phyloP scores from a whole-genome alignment of 164 flowering plant species.

The Umbellularia californica region DNA sequence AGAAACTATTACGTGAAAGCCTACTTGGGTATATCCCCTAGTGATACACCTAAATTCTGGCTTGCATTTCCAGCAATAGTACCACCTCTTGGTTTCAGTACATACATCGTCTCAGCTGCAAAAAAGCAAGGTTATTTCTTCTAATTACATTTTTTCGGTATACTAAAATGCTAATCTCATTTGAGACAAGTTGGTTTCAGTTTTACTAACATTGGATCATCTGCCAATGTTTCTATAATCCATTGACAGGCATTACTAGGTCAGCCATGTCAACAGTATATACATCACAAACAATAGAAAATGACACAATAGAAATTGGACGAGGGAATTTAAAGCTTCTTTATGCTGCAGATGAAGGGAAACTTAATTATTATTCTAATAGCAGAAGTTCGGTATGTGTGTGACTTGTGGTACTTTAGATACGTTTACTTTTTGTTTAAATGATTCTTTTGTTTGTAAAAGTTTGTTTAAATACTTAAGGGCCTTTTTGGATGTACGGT shows the following conservation, averaged over 20 bases:
- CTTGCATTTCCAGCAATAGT: constrained; percentile 76
- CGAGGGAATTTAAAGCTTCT: constrained; percentile 71
- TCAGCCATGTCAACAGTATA: constrained; percentile 36
- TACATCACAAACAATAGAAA: constrained; percentile 28
- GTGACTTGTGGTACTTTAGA: background rate
- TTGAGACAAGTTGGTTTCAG: background rate
- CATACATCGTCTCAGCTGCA: constrained; percentile 51
- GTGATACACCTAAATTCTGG: constrained; percentile 59
- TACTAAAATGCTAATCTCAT: background rate
- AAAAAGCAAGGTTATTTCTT: constrained; percentile 41
- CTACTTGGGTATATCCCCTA: constrained; percentile 51
- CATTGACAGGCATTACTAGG: constrained; percentile 35
- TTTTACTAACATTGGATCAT: background rate
- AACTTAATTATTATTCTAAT: constrained; percentile 56
- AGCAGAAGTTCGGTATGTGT: constrained; percentile 51
- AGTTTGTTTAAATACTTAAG: background rate
- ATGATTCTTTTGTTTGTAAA: too few relatives aligned
- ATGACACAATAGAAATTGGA: constrained; percentile 56
- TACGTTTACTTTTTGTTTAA: background rate
- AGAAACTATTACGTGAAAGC: constrained; percentile 62
- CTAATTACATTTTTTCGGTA: background rate
- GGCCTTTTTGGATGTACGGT: too few relatives aligned
- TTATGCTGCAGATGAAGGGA: constrained; percentile 55
- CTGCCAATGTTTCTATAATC: constrained; percentile 1
- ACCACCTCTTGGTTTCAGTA: constrained; percentile 92